Conservation (phyloP, 139 green algal species). For the Mesotaenium endlicherianum region DNA sequence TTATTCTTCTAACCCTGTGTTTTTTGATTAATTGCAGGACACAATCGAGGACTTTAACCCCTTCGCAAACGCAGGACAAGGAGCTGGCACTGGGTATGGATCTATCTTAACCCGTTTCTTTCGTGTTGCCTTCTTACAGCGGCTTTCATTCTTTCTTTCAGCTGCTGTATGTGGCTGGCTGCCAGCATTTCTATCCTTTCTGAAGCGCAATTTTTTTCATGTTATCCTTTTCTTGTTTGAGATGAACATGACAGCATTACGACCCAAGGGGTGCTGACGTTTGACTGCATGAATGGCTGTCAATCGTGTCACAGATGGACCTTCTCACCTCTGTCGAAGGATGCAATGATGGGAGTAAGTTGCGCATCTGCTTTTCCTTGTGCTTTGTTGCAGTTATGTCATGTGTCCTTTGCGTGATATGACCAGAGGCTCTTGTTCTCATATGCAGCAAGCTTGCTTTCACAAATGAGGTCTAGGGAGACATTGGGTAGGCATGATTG, state of each 20-base stretch:
- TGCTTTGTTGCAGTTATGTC: constrained; percentile 64
- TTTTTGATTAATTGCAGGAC: constrained; percentile 36
- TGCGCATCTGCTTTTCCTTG: constrained; percentile 62
- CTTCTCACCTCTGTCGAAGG: constrained; percentile 33
- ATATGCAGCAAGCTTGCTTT: too few species aligned
- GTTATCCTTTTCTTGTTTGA: too few species aligned
- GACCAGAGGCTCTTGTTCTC: too few species aligned
- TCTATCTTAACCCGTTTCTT: not conserved
- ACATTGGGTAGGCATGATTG: not conserved
- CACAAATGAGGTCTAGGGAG: not conserved
- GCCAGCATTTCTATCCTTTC: not conserved
- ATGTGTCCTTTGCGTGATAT: too few species aligned
- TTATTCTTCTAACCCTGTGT: too few species aligned
- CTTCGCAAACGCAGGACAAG: constrained; percentile 51
- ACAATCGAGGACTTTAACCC: constrained; percentile 78
- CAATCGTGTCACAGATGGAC: too few species aligned
- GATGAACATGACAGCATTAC: too few species aligned
- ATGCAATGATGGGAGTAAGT: constrained; percentile 48
- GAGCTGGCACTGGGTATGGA: constrained; percentile 36
- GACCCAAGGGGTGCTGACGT: too few species aligned
- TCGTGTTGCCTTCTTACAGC: not conserved
- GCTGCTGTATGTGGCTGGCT: not conserved
- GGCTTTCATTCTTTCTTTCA: not conserved
- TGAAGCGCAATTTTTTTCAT: too few species aligned
- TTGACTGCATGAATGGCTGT: too few species aligned